Conservation (phyloP, 169 alveolate species). For the Eimeria maxima region DNA sequence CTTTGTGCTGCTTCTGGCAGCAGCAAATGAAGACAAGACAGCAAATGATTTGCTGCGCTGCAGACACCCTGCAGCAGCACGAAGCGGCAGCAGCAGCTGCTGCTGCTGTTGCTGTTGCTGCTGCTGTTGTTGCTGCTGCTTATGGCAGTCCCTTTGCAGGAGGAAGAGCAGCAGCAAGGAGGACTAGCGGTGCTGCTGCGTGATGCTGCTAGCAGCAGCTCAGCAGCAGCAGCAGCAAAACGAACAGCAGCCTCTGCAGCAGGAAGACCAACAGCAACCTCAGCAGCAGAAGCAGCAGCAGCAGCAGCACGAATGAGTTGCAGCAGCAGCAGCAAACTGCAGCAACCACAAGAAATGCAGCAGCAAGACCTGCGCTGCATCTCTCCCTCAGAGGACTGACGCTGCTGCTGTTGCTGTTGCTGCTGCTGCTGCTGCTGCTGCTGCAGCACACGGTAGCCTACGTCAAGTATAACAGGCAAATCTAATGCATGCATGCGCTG, state of each 20-base stretch:
- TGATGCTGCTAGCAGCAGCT: neutral
- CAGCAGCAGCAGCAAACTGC: slow-evolving; percentile 36
- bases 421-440: slow-evolving; percentile 44
- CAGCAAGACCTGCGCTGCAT: neutral
- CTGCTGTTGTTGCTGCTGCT: too few relatives aligned
- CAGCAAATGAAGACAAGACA: neutral
- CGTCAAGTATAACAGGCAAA: neutral
- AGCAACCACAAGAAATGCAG: slow-evolving; percentile 24
- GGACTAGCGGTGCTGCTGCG: neutral
- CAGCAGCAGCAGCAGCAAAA: slow-evolving; percentile 10
- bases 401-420: slow-evolving; percentile 19
- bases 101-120: slow-evolving; percentile 11
- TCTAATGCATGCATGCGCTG: neutral
- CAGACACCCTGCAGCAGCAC: slow-evolving; percentile 32
- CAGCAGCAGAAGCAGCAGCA: too few relatives aligned
- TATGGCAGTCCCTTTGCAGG: neutral
- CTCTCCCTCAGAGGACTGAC: neutral
- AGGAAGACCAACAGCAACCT: neutral
- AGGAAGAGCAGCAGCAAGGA: neutral
- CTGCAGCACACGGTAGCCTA: slow-evolving; percentile 5
- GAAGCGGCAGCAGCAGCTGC: slow-evolving; percentile 17
- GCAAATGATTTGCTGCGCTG: neutral
- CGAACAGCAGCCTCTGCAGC: neutral
- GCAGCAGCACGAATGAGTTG: neutral
- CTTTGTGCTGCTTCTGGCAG: neutral